phyloP scores from a whole-genome alignment of 495 filamentous ascomycete species.

The Penicillium riverlandense region DNA sequence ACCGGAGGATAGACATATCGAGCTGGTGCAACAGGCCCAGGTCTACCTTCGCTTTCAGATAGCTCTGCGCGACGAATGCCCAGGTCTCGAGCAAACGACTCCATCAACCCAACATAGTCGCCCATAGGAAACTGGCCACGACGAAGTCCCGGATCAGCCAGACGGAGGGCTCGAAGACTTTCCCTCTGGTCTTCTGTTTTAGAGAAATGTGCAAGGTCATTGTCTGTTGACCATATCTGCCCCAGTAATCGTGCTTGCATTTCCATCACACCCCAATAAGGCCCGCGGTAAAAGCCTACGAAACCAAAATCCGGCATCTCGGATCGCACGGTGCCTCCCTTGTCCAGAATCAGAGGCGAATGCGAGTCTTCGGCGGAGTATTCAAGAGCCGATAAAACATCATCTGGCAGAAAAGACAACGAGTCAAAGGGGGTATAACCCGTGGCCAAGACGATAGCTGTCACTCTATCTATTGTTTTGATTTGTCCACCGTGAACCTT shows the following conservation, averaged over 20 bases:
- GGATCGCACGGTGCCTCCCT: slow-evolving; percentile 54
- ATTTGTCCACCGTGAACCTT: slow-evolving; percentile 16
- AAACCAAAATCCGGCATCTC: slow-evolving; percentile 63
- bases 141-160: slow-evolving; percentile 20
- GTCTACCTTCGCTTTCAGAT: background rate
- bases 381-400: slow-evolving; percentile 49
- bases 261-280: slow-evolving; percentile 84
- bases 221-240: slow-evolving; percentile 23
- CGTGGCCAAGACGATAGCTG: slow-evolving; percentile 65
- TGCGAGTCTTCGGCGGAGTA: slow-evolving; percentile 47
- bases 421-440: slow-evolving; percentile 61
- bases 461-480: slow-evolving; percentile 44
- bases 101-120: slow-evolving; percentile 74
- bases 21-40: slow-evolving; percentile 30
- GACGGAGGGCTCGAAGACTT: slow-evolving; percentile 17
- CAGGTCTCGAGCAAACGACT: slow-evolving; percentile 54
- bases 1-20: slow-evolving; percentile 17
- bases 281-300: slow-evolving; percentile 78
- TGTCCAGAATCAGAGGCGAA: slow-evolving; percentile 62
- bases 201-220: background rate
- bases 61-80: slow-evolving; percentile 17
- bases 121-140: slow-evolving; percentile 71
- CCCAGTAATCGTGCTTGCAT: slow-evolving; percentile 70
- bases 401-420: slow-evolving; percentile 50
- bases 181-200: slow-evolving; percentile 14